These are phyloP conservation scores for Davidsoniella australis DNA, from an alignment of 2,329 filamentous ascomycete genomes.

Conservation along the genomic window DNA sequence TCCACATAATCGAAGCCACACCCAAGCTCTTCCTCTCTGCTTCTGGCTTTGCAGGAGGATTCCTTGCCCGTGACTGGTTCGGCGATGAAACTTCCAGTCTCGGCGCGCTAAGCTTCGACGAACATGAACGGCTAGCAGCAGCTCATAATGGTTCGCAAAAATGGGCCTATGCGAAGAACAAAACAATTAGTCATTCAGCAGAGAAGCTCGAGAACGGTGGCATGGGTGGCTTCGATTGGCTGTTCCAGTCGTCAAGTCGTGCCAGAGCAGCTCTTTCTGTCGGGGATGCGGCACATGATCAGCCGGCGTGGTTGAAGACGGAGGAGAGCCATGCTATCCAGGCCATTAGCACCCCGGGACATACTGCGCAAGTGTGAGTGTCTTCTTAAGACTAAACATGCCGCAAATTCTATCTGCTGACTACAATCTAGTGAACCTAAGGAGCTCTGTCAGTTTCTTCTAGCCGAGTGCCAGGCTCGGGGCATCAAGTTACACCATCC, in stretches of 20 bases:
- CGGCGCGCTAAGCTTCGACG: conserved; percentile 48
- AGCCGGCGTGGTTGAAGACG: conserved; percentile 42
- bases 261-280: conserved; percentile 30
- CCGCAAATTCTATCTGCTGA: background rate
- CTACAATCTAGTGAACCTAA: conserved; percentile 39
- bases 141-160: conserved; percentile 36
- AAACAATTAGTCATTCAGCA: conserved; percentile 34
- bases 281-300: conserved; percentile 17
- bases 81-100: conserved; percentile 36
- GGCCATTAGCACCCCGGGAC: conserved; percentile 41
- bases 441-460: conserved; percentile 46
- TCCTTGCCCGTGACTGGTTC: conserved; percentile 61
- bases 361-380: conserved; percentile 48
- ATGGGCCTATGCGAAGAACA: conserved; percentile 36
- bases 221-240: conserved; percentile 44
- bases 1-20: conserved; percentile 31
- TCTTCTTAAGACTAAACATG: background rate
- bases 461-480: conserved; percentile 35
- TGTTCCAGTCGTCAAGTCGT: conserved; percentile 45
- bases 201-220: conserved; percentile 19
- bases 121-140: conserved; percentile 49
- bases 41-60: conserved; percentile 58
- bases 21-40: conserved; percentile 49
- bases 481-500: conserved; percentile 53
- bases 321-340: conserved; percentile 38